These are phyloP conservation scores for Stagonosporopsis cucurbitacearum DNA, from an alignment of 2,329 filamentous ascomycete species.

Conservation along the genomic window DNA sequence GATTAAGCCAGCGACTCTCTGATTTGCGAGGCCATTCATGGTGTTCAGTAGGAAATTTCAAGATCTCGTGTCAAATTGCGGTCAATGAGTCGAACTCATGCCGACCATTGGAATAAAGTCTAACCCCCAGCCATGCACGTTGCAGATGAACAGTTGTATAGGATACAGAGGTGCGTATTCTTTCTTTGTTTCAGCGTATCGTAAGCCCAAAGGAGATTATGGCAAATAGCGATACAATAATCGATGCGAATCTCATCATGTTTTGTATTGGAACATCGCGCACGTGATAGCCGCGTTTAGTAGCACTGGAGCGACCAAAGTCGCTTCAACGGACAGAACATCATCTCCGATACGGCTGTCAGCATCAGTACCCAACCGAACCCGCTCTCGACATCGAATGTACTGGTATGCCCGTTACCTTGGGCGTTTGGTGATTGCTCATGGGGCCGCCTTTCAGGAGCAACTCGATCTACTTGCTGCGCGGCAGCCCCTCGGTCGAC, in stretches of 20 bases:
- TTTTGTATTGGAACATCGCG: neutral
- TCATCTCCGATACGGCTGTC: conserved; percentile 11
- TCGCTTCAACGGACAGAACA: conserved; percentile 14
- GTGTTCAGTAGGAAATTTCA: neutral
- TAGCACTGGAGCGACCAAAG: conserved; percentile 5
- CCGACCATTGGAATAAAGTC: neutral
- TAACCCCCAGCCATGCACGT: neutral
- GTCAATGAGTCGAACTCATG: neutral
- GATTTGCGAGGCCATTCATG: neutral
- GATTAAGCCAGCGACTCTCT: conserved; percentile 9
- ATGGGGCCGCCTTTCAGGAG: neutral
- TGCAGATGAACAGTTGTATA: neutral
- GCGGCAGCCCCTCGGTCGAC: conserved; percentile 31
- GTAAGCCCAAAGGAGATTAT: neutral
- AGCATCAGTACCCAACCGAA: neutral
- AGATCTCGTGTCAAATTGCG: neutral
- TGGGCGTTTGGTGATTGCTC: neutral
- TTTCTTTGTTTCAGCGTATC: neutral
- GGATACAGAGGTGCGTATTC: neutral
- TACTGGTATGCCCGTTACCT: neutral
- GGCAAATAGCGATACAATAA: neutral
- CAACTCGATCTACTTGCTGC: conserved; percentile 15
- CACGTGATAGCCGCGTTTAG: conserved; percentile 18
- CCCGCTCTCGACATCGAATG: conserved; percentile 1
- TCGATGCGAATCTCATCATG: neutral